A percentile compares a stretch with the other conserved stretches of the same genome.
These are phyloP conservation scores for Botrytis fabae DNA, from an alignment of 2,329 filamentous ascomycete species.

Conservation along the genomic window DNA sequence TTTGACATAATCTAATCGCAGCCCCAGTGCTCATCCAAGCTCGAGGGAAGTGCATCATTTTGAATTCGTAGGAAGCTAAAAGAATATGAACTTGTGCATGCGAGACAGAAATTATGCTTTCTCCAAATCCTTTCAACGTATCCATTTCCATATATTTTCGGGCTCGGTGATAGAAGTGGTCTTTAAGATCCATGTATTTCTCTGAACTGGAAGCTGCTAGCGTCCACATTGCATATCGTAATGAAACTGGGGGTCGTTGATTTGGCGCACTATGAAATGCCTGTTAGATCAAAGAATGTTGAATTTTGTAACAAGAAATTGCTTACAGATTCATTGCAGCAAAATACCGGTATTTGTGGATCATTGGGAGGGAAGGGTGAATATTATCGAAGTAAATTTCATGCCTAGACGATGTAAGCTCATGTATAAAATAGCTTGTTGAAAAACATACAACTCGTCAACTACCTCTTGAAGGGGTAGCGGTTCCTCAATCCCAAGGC, in stretches of 20 bases:
- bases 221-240: constrained; percentile 97
- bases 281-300: not conserved
- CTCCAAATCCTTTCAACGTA: constrained; percentile 89
- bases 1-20: constrained; percentile 77
- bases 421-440: constrained; percentile 24
- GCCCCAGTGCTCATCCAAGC: constrained; percentile 92
- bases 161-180: constrained; percentile 85
- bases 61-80: constrained; percentile 85
- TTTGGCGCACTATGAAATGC: constrained; percentile 61
- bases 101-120: constrained; percentile 80
- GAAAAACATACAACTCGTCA: constrained; percentile 70
- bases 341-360: constrained; percentile 84
- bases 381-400: constrained; percentile 89
- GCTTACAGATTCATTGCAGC: constrained; percentile 79
- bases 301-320: not conserved
- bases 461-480: constrained; percentile 67
- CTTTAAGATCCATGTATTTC: constrained; percentile 75
- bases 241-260: constrained; percentile 79
- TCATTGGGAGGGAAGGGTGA: constrained; percentile 81
- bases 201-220: constrained; percentile 82
- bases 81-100: constrained; percentile 85
- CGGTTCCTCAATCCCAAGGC: constrained; percentile 68
- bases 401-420: constrained; percentile 53
- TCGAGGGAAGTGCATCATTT: constrained; percentile 94
- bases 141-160: constrained; percentile 89